Conservation (phyloP, 352 stramenopile species). For the Globisporangium radiosum region DNA sequence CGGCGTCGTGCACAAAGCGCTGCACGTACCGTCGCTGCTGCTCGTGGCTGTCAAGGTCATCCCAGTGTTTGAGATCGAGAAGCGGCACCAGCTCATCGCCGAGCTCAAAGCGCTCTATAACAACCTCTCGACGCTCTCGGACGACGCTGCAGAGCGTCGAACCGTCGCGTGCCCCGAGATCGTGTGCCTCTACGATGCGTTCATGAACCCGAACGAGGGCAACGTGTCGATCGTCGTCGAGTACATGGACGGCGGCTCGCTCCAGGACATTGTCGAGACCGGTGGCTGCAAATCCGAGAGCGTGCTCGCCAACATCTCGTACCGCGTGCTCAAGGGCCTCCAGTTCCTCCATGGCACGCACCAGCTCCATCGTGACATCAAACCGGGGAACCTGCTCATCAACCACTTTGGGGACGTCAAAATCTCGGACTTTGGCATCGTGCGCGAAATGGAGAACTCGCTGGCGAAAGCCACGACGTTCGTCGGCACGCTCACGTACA, state of each 20-base stretch:
- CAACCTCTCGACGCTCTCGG: constrained; percentile 70
- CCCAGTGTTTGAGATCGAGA: constrained; percentile 85
- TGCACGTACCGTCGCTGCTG: constrained; percentile 85
- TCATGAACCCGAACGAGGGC: constrained; percentile 88
- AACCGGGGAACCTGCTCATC: constrained; percentile 92
- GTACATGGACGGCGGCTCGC: constrained; percentile 93
- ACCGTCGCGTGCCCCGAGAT: constrained; percentile 71
- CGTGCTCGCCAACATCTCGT: constrained; percentile 87
- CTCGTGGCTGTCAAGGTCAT: constrained; percentile 91
- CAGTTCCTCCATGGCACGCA: constrained; percentile 86
- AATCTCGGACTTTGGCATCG: constrained; percentile 83
- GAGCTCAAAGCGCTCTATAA: constrained; percentile 85
- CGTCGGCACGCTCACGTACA: constrained; percentile 91
- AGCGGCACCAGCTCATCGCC: constrained; percentile 81
- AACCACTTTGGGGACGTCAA: constrained; percentile 90
- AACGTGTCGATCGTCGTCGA: constrained; percentile 94
- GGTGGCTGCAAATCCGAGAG: constrained; percentile 82
- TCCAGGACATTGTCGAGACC: constrained; percentile 90
- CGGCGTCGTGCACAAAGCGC: constrained; percentile 84
- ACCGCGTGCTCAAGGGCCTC: constrained; percentile 82
- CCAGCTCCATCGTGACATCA: constrained; percentile 93
- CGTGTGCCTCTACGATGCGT: constrained; percentile 92
- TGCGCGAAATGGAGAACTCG: constrained; percentile 81
- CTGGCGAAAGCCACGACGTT: constrained; percentile 87
- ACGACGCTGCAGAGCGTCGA: constrained; percentile 34